phyloP scores from a whole-genome alignment of 352 stramenopile species.

The Phytophthora pluvialis region DNA sequence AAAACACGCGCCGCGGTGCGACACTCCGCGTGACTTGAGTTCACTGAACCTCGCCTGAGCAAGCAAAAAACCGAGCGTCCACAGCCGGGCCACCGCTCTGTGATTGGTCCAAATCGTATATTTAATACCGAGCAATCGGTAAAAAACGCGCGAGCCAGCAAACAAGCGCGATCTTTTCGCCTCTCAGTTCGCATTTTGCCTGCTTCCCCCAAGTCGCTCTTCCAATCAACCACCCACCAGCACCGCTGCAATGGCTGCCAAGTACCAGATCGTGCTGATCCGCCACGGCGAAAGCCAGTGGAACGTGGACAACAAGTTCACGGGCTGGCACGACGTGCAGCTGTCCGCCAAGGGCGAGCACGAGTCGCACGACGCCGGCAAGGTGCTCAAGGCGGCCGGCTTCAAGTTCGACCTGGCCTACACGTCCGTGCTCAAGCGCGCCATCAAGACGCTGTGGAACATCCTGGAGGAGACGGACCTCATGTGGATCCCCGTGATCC shows the following conservation, averaged over 20 bases:
- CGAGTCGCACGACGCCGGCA: constrained; percentile 95
- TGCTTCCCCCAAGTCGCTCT: constrained; percentile 20
- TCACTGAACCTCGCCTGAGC: constrained; percentile 14
- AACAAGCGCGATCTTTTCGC: constrained; percentile 14
- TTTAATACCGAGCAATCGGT: constrained; percentile 17
- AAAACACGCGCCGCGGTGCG: constrained; percentile 3
- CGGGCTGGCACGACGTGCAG: constrained; percentile 97
- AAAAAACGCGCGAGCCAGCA: constrained; percentile 17
- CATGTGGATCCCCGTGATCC: constrained; percentile 97
- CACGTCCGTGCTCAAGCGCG: constrained; percentile 97
- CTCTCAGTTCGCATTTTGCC: constrained; percentile 43
- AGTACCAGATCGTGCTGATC: constrained; percentile 91
- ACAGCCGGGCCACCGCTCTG: not conserved
- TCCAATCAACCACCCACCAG: too few relatives aligned
- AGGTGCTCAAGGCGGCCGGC: constrained; percentile 92
- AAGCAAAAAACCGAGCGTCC: constrained; percentile 6
- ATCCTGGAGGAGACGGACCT: constrained; percentile 96
- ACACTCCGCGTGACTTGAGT: constrained; percentile 15
- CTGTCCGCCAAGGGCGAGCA: constrained; percentile 88
- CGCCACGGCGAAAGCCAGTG: constrained; percentile 97
- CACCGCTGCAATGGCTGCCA: constrained; percentile 46
- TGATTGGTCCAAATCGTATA: constrained; percentile 3
- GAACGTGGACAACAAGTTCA: constrained; percentile 99
- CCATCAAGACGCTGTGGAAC: constrained; percentile 98
- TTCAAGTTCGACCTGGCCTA: constrained; percentile 96